Evolutionary conservation across 2,329 filamentous ascomycete species (phyloP).

Genomic region (Trichoderma aggressivum): DNA sequence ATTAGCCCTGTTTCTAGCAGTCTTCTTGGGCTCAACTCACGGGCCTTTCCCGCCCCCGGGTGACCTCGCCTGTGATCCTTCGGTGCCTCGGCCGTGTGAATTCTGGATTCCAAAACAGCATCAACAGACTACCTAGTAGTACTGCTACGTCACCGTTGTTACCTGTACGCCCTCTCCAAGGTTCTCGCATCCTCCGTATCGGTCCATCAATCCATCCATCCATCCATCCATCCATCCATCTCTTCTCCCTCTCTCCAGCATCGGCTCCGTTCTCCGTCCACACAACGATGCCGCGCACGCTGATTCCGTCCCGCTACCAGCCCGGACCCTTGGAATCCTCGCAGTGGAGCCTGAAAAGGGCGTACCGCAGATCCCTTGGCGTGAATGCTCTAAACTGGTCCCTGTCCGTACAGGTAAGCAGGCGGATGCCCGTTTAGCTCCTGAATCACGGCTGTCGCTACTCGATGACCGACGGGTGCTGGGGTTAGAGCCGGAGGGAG

Average conservation of each 20-base stretch:
- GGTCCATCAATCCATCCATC: not conserved
- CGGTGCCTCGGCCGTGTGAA: not conserved
- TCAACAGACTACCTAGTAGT: not conserved
- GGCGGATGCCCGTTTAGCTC: not conserved
- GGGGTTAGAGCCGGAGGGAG: not conserved
- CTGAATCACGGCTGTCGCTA: conserved; percentile 17
- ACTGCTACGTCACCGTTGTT: not conserved
- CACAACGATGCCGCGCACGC: not conserved
- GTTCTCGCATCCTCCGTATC: not conserved
- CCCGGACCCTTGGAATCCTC: conserved; percentile 6
- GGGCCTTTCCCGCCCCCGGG: not conserved
- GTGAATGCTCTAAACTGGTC: not conserved
- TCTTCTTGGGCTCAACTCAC: not conserved
- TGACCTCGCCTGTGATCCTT: not conserved
- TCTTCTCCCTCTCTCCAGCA: not conserved
- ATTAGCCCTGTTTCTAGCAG: not conserved
- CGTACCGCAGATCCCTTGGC: conserved; percentile 17
- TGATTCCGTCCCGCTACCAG: not conserved
- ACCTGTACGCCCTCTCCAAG: not conserved
- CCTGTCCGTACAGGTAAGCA: not conserved
- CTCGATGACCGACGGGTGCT: conserved; percentile 6
- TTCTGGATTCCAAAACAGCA: not conserved
- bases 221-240: not conserved
- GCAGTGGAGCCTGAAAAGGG: conserved; percentile 4
- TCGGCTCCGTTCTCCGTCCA: not conserved